A percentile compares a stretch with the other conserved stretches of the same genome.
Conservation (phyloP, 345 rosid species). For the Rhizophora apiculata region DNA sequence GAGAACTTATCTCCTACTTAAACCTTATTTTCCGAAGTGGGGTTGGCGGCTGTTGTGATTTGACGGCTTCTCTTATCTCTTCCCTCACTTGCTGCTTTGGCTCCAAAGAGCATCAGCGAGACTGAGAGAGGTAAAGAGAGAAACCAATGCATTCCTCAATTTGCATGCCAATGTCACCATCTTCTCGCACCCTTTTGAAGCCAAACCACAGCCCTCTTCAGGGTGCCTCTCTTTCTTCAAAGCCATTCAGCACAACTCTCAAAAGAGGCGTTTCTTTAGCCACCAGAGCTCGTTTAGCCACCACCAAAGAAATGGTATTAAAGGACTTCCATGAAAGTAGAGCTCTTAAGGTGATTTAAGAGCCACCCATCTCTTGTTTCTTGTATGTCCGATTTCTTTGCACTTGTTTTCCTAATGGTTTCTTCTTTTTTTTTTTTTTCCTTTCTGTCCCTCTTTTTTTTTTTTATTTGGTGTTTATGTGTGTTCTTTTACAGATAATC, state of each 20-base stretch:
- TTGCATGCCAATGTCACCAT: conserved; percentile 29
- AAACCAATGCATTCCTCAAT: conserved; percentile 35
- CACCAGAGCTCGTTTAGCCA: conserved; percentile 37
- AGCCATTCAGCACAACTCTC: conserved; percentile 16
- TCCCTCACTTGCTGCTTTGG: background rate
- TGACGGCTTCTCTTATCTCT: conserved; percentile 24
- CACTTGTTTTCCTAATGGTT: background rate
- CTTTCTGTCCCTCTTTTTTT: background rate
- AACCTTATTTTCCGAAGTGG: too few species aligned
- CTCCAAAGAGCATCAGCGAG: background rate
- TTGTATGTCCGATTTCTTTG: too few species aligned
- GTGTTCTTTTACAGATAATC: conserved; percentile 36
- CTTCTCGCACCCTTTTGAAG: conserved; percentile 32
- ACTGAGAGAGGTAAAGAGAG: background rate
- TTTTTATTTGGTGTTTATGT: background rate
- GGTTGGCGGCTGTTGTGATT: too few species aligned
- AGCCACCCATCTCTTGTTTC: background rate
- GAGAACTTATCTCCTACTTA: too few species aligned
- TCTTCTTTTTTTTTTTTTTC: background rate
- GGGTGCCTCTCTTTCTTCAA: conserved; percentile 23
- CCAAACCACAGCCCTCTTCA: conserved; percentile 32
- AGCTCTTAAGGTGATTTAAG: conserved; percentile 46
- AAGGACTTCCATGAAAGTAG: conserved; percentile 42
- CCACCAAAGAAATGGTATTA: conserved; percentile 36
- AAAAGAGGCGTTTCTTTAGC: conserved; percentile 16